These are phyloP conservation scores for Diaporthe capsici DNA, from an alignment of 2,329 filamentous ascomycete species.

Conservation along the genomic window DNA sequence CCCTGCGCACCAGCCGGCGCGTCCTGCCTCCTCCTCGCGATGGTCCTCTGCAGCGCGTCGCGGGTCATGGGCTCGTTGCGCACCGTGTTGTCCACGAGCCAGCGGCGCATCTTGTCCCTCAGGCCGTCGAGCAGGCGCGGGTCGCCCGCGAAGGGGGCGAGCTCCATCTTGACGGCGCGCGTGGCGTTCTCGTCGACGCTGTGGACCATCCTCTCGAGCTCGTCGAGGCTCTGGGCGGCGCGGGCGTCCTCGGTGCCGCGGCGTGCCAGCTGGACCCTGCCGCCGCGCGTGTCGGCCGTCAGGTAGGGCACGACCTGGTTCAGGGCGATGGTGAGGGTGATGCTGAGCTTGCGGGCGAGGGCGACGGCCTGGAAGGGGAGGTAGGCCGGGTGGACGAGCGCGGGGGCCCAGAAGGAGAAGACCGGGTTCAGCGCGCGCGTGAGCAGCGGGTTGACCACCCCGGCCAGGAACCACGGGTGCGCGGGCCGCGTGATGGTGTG, in stretches of 20 bases:
- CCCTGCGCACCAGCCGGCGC: constrained; percentile 74
- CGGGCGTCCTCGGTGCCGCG: constrained; percentile 63
- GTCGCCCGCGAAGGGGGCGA: constrained; percentile 86
- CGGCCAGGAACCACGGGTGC: constrained; percentile 61
- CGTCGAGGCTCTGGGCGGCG: constrained; percentile 72
- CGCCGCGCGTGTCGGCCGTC: constrained; percentile 55
- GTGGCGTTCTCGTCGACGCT: constrained; percentile 78
- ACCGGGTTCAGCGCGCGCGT: constrained; percentile 51
- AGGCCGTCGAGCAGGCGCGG: constrained; percentile 73
- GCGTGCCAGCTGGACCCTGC: constrained; percentile 47
- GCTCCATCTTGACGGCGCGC: constrained; percentile 81
- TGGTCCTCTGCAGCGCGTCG: constrained; percentile 79
- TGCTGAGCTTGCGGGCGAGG: constrained; percentile 80
- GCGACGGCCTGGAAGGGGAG: constrained; percentile 88
- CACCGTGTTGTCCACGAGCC: constrained; percentile 89
- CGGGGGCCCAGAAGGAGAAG: constrained; percentile 52
- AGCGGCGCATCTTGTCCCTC: constrained; percentile 83
- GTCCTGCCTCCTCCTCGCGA: constrained; percentile 73
- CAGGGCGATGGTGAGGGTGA: constrained; percentile 88
- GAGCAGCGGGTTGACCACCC: constrained; percentile 60
- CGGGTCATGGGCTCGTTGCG: constrained; percentile 84
- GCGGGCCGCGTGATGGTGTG: constrained; percentile 68
- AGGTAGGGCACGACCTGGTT: constrained; percentile 83
- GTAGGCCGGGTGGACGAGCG: constrained; percentile 69
- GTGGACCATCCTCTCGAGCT: constrained; percentile 72